Evolutionary conservation across 2,329 filamentous ascomycete species (phyloP).

Genomic region (Pseudogymnoascus sp.): DNA sequence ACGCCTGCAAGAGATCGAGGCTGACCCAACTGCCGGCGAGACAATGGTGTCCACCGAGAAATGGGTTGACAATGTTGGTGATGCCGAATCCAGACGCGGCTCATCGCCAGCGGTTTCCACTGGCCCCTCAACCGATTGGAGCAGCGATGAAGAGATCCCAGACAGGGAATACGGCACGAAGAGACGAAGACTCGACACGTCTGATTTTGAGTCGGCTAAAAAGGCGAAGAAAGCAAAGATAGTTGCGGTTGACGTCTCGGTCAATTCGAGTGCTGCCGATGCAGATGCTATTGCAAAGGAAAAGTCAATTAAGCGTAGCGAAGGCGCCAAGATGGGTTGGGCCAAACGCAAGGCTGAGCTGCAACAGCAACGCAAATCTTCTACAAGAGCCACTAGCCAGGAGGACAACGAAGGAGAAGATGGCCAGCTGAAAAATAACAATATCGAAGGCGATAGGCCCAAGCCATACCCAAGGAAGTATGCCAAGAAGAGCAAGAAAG

Average conservation of each 20-base stretch:
- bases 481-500: constrained; percentile 7
- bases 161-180: neutral
- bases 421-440: neutral
- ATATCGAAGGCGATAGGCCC: neutral
- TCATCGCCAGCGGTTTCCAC: neutral
- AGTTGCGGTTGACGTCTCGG: neutral
- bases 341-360: constrained; percentile 9
- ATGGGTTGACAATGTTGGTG: constrained; percentile 4
- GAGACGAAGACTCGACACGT: neutral
- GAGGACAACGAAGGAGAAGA: neutral
- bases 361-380: neutral
- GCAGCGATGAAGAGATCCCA: neutral
- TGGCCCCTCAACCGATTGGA: neutral
- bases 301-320: constrained; percentile 6
- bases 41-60: constrained; percentile 7
- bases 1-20: neutral
- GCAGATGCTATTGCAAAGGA: neutral
- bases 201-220: neutral
- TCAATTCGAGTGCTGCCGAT: neutral
- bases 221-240: constrained; percentile 2
- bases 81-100: neutral
- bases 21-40: constrained; percentile 4
- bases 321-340: constrained; percentile 2
- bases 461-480: neutral
- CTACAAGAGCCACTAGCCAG: neutral